A percentile compares a stretch with the other conserved stretches of the same genome.
Evolutionary conservation across 2,329 filamentous ascomycete species (phyloP).

Genomic region (Sodiomyces alkalinus): DNA sequence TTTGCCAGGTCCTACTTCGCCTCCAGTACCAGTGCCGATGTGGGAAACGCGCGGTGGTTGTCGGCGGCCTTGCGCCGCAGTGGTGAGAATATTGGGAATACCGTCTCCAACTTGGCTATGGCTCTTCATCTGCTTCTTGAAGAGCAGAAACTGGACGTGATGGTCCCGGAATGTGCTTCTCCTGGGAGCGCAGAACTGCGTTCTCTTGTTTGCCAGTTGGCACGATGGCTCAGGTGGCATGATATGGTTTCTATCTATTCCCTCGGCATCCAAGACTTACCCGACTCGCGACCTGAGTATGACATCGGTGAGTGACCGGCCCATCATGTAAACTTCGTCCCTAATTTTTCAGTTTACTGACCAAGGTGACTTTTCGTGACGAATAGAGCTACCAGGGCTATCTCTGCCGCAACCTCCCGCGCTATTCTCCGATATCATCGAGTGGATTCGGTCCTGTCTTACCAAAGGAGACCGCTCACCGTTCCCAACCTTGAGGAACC

Average conservation of each 20-base stretch:
- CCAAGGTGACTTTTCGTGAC: not conserved
- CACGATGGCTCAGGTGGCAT: slow-evolving; percentile 64
- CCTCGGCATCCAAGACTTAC: slow-evolving; percentile 34
- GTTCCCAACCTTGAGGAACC: slow-evolving; percentile 27
- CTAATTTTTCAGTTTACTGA: slow-evolving; percentile 12
- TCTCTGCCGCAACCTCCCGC: slow-evolving; percentile 14
- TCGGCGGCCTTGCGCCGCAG: slow-evolving; percentile 42
- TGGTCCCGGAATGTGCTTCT: slow-evolving; percentile 26
- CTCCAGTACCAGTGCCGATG: slow-evolving; percentile 39
- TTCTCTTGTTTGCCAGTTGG: slow-evolving; percentile 67
- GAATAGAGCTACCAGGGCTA: slow-evolving; percentile 17
- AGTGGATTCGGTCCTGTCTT: slow-evolving; percentile 37
- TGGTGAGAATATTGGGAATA: slow-evolving; percentile 40
- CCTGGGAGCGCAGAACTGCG: slow-evolving; percentile 38
- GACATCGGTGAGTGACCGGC: no score
- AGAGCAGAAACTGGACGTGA: slow-evolving; percentile 68
- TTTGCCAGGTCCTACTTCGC: slow-evolving; percentile 51
- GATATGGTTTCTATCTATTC: slow-evolving; percentile 33
- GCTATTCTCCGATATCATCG: slow-evolving; percentile 22
- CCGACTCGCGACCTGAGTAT: slow-evolving; percentile 21
- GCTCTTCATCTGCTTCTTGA: slow-evolving; percentile 78
- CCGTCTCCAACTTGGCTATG: slow-evolving; percentile 53
- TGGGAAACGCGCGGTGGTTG: slow-evolving; percentile 43
- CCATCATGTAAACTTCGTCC: no score
- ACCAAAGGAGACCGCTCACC: slow-evolving; percentile 18